Conservation (phyloP, 106 monocot species). For the Iris macrosiphon region DNA sequence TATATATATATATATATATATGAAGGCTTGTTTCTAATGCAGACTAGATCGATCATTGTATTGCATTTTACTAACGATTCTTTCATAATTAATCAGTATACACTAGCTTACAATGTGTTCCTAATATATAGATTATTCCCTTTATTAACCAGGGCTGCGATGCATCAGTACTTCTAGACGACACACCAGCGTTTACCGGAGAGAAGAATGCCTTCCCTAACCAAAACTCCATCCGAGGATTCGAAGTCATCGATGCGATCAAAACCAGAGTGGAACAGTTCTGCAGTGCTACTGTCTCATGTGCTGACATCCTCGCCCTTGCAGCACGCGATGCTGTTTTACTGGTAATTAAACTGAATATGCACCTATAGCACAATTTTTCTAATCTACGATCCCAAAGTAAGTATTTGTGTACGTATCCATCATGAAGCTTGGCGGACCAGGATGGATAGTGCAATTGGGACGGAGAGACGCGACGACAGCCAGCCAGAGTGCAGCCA, state of each 20-base stretch:
- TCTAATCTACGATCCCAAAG: no score
- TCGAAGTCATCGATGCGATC: conserved; percentile 49
- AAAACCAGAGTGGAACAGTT: conserved; percentile 37
- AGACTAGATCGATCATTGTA: no score
- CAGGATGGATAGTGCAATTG: conserved; percentile 24
- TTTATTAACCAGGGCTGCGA: conserved; percentile 21
- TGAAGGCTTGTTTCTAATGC: no score
- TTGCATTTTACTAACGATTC: no score
- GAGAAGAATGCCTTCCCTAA: conserved; percentile 44
- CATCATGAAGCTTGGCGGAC: conserved; percentile 42
- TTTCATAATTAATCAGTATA: no score
- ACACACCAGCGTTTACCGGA: conserved; percentile 26
- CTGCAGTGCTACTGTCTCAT: conserved; percentile 40
- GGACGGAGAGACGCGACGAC: conserved; percentile 27
- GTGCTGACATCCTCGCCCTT: conserved; percentile 58
- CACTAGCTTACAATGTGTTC: no score
- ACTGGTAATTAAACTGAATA: conserved; percentile 24
- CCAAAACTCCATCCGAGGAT: conserved; percentile 36
- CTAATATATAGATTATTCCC: no score
- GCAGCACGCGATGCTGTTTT: conserved; percentile 30
- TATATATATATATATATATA: no score
- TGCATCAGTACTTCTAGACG: conserved; percentile 43
- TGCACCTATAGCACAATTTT: no score
- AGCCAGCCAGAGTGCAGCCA: conserved; percentile 24
- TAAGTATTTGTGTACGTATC: no score